Base-by-base conservation (phyloP, 1,284 basidiomycete genomes). In the Rhodotorula mucilaginosa region DNA sequence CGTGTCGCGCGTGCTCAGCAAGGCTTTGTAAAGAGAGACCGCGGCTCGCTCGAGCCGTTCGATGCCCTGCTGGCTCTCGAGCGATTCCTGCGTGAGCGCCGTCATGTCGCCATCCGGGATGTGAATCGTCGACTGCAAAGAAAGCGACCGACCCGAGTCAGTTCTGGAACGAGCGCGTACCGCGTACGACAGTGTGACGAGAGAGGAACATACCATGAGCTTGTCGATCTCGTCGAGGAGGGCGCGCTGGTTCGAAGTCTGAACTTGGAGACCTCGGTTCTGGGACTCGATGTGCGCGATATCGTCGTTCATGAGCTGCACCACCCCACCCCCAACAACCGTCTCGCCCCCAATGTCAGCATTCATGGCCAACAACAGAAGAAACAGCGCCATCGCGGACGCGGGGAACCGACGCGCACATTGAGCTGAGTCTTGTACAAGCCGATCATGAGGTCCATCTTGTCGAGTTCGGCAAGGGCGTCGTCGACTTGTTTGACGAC, bases 241-340 rank as follows among this genome's bases (percentile, higher is more conserved):
- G 3, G 88, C 87, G 54, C 90, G 87, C 81, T 98, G 96, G 78
- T 99, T 99, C 79, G 96, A 93, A 16, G 90, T 98, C 79, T 99
- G 96, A 2, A 99, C 94, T 82, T 99, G 97, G 49, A 99, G 83
- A 77, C 97, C 97, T 65, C 95, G 87, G 79, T 97, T 96, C 81
- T 99, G 97, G 4, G 90, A 90, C 82, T 99, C 97, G 78, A 99
- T 98, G 79, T 89, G 95, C 15, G 87, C 87, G 70, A 99, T 98
- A 80, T 99, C 97, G 68, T 99, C 94, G 65, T 87, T 87, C 59
- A 96, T 94, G 68, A 91, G 90, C 93, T 97, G 78, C 29, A 19
- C 16, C 7, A 12, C 13, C 1, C 26, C 16, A 26, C 12, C 23
- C 13, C 31, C 51, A 12, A 13, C 10, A 19, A 34, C 48, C 47